These are phyloP conservation scores for Medicago lupulina DNA, from an alignment of 306 rosid species.

Conservation along the genomic window DNA sequence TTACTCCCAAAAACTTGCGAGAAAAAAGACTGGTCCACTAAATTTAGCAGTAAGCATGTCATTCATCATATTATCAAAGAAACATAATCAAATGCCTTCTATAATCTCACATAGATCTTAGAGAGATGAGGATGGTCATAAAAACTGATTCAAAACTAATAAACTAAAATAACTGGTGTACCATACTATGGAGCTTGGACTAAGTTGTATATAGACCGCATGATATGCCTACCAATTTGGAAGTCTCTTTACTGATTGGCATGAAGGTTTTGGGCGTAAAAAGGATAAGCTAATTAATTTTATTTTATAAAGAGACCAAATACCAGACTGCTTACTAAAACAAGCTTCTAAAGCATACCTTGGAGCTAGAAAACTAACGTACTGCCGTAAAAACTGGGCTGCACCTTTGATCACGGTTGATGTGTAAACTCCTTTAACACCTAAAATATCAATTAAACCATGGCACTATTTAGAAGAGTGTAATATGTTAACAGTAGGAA, in stretches of 20 bases:
- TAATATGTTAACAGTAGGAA: slow-evolving; percentile 1
- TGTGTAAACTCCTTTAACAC: slow-evolving; percentile 78
- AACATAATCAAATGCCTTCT: slow-evolving; percentile 6
- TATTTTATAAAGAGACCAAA: not conserved
- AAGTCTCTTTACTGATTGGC: slow-evolving; percentile 5
- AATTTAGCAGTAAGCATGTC: slow-evolving; percentile 1
- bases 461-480: slow-evolving; percentile 13
- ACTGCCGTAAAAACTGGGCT: slow-evolving; percentile 61
- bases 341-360: slow-evolving; percentile 59
- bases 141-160: not conserved
- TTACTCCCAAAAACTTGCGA: slow-evolving; percentile 12
- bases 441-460: slow-evolving; percentile 48
- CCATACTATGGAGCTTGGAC: not conserved
- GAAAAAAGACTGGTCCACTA: not conserved
- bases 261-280: not conserved
- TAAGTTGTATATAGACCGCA: not conserved
- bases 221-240: not conserved
- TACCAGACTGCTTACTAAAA: not conserved
- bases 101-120: slow-evolving; percentile 11
- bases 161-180: not conserved
- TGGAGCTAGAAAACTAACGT: slow-evolving; percentile 53
- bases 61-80: not conserved
- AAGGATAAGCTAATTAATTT: not conserved
- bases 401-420: slow-evolving; percentile 83
- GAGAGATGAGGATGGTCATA: not conserved